phyloP scores from a whole-genome alignment of 257 asterid species.

The Echium plantagineum region DNA sequence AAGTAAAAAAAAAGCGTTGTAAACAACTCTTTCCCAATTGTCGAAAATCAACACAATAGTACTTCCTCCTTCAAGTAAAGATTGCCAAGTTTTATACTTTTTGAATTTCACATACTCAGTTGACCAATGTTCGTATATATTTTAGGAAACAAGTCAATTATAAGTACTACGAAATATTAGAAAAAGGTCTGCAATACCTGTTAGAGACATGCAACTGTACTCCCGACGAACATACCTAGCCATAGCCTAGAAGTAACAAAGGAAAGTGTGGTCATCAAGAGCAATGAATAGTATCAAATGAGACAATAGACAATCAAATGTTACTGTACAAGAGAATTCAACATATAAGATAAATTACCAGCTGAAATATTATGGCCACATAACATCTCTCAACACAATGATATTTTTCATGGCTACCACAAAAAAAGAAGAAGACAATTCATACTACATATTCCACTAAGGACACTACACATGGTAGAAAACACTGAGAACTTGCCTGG shows the following conservation, averaged over 20 bases:
- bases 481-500: slow-evolving; percentile 45
- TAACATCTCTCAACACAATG: too few species aligned
- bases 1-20: not conserved
- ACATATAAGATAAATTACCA: not conserved
- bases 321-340: not conserved
- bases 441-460: not conserved
- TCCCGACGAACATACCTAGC: slow-evolving; percentile 72
- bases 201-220: slow-evolving; percentile 57
- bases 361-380: too few species aligned
- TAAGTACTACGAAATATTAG: not conserved
- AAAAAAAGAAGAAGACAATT: not conserved
- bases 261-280: slow-evolving; percentile 11
- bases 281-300: not conserved
- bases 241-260: slow-evolving; percentile 45
- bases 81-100: too few species aligned
- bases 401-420: not conserved
- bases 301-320: not conserved
- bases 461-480: not conserved
- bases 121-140: too few species aligned
- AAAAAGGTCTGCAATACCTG: slow-evolving; percentile 39
- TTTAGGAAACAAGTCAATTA: too few species aligned
- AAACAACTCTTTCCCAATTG: not conserved
- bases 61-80: too few species aligned
- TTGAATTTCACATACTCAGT: too few species aligned
- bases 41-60: not conserved